These are phyloP conservation scores for Cladosporium sp. DNA, from an alignment of 2,329 filamentous ascomycete species.

Conservation along the genomic window DNA sequence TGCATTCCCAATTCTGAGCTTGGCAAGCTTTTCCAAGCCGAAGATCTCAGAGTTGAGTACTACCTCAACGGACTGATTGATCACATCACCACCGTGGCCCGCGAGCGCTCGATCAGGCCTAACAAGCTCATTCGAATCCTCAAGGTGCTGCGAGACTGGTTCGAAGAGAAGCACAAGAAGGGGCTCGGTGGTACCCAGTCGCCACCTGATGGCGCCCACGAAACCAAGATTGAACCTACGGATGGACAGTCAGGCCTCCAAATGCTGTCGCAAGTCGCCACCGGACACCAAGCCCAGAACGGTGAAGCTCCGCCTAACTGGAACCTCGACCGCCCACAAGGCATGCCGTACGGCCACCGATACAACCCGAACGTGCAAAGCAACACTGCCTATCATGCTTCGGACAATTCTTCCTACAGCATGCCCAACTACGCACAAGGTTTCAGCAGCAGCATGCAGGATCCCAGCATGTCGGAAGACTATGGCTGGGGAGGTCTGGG, in stretches of 20 bases:
- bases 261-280: conserved; percentile 30
- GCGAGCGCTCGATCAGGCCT: conserved; percentile 11
- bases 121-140: conserved; percentile 50
- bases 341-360: conserved; percentile 7
- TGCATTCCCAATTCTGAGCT: conserved; percentile 50
- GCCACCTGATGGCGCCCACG: conserved; percentile 16
- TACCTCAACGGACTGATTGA: conserved; percentile 48
- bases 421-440: conserved; percentile 11
- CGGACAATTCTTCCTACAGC: not conserved
- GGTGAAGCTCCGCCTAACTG: not conserved
- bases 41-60: conserved; percentile 49
- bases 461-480: conserved; percentile 24
- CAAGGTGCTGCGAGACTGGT: conserved; percentile 47
- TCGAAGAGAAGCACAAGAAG: conserved; percentile 39
- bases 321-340: not conserved
- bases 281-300: conserved; percentile 21
- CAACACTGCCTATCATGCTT: not conserved
- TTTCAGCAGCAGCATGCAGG: conserved; percentile 12
- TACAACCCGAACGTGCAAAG: conserved; percentile 6
- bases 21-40: conserved; percentile 50
- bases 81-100: conserved; percentile 14
- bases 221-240: conserved; percentile 6
- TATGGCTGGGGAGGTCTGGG: conserved; percentile 35
- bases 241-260: conserved; percentile 26
- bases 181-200: conserved; percentile 24